Evolutionary conservation across 306 rosid species (phyloP), one percentile per base, ranked within the genome.

Genomic region (Hippophae tibetana): DNA sequence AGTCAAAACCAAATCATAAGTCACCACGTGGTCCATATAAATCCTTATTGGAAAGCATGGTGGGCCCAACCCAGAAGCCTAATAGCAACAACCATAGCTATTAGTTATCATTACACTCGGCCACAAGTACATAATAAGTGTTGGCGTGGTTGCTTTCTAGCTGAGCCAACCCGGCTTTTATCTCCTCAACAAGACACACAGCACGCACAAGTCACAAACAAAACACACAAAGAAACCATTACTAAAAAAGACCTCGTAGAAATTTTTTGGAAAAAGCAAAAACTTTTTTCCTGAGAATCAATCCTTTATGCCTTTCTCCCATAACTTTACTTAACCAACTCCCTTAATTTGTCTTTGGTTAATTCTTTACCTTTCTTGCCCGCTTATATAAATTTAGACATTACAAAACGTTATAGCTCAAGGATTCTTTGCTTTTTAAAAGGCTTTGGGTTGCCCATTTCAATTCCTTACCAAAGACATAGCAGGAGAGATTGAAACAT

Each of bases 351-450:
- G 45, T 48, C 52, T 69, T 57, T 60, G 66, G 55, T 80, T 70
- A 76, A 57, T 76, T 78, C 69, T 47, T 58, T 26, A 12, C 71
- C 38, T 31, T 31, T 4, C 38, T 2, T 4, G 5, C 38, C 38
- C 38, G 38, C 38, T 31, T 31, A 31, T 31, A 31, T 31, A 31
- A 31, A 31, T 31, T 31, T 31, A 31, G 38, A 31, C 38, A 31
- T 31, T 69, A 55, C 64, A 55, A 42, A 61, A 50, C 54, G 61
- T 45, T 52, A 61, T 55, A 26, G 56, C 41, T 43, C 46, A 0
- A 40, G 47, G 60, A 73, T 75, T 82, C 84, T 68, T 82, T 69
- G 68, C 85, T 71, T 79, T 67, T 70, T 2, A 61, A 57, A 55
- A 31, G 38, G 38, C 38, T 31, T 31, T 31, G 4, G 38, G 3